Evolutionary conservation across 257 asterid genomes (phyloP).

Genomic region (Nicotiana sylvestris): DNA sequence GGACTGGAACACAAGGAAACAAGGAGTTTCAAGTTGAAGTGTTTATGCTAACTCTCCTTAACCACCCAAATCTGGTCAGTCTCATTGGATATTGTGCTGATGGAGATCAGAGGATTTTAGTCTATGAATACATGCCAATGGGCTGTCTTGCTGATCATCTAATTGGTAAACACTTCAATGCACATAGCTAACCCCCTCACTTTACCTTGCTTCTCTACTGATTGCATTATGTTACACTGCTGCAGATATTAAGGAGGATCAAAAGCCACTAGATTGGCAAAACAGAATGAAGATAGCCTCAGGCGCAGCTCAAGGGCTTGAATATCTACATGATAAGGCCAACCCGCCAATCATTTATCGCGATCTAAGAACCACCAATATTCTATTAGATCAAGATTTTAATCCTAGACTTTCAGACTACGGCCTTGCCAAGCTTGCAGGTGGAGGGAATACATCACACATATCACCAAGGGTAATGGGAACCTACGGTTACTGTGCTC

Average conservation of each 20-base stretch:
- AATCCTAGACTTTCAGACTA: slow-evolving; percentile 67
- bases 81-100: slow-evolving; percentile 92
- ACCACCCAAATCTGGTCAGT: slow-evolving; percentile 65
- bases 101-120: slow-evolving; percentile 93
- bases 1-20: slow-evolving; percentile 65
- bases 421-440: slow-evolving; percentile 75
- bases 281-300: slow-evolving; percentile 75
- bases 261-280: slow-evolving; percentile 55
- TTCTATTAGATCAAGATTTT: slow-evolving; percentile 52
- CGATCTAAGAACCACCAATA: slow-evolving; percentile 59
- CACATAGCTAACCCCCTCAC: neutral
- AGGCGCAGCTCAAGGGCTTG: slow-evolving; percentile 77
- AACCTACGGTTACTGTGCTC: slow-evolving; percentile 69
- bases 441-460: slow-evolving; percentile 47
- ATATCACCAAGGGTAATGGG: slow-evolving; percentile 57
- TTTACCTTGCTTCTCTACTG: neutral
- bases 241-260: slow-evolving; percentile 44
- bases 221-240: neutral
- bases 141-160: slow-evolving; percentile 54
- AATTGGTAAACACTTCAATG: slow-evolving; percentile 38
- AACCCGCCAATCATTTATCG: slow-evolving; percentile 76
- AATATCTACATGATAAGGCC: slow-evolving; percentile 74
- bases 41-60: slow-evolving; percentile 54
- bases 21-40: slow-evolving; percentile 73
- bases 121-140: slow-evolving; percentile 69